Conservation (phyloP, 2,329 filamentous ascomycete genomes). For the Metarhizium guizhouense region DNA sequence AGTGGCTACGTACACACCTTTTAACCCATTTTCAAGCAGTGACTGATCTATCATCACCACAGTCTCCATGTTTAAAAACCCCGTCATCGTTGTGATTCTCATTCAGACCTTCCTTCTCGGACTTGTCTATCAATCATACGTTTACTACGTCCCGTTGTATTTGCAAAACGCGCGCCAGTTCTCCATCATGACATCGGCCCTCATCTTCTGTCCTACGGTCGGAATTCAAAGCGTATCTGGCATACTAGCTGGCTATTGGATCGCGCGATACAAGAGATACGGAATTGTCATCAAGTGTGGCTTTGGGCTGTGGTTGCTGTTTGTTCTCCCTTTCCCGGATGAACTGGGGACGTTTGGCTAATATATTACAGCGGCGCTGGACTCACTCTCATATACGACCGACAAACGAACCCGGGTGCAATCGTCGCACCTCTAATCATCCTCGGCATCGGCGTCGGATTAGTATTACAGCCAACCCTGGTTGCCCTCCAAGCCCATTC, state of each 20-base stretch:
- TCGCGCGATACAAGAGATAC: constrained; percentile 47
- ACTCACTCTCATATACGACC: too few relatives aligned
- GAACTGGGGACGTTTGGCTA: too few relatives aligned
- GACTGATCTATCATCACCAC: not conserved
- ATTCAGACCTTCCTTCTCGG: constrained; percentile 52
- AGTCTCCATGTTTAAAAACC: constrained; percentile 45
- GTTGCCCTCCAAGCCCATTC: constrained; percentile 44
- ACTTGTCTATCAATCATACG: constrained; percentile 46
- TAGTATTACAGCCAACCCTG: constrained; percentile 35
- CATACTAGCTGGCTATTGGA: constrained; percentile 45
- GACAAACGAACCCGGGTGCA: too few relatives aligned
- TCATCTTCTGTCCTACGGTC: too few relatives aligned
- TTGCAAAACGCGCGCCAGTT: constrained; percentile 43
- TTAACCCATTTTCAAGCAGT: too few relatives aligned
- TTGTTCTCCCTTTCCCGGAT: constrained; percentile 5
- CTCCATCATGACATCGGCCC: constrained; percentile 18
- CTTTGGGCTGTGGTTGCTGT: constrained; percentile 26
- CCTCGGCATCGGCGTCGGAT: constrained; percentile 19
- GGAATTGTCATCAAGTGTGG: constrained; percentile 45
- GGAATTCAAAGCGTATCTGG: constrained; percentile 10
- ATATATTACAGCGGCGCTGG: too few relatives aligned
- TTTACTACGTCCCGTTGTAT: constrained; percentile 55
- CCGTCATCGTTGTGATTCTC: constrained; percentile 44
- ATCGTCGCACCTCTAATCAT: too few relatives aligned
- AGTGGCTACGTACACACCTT: not conserved